These are phyloP conservation scores for Phytophthora capsici DNA, from an alignment of 352 stramenopile species.

Conservation along the genomic window DNA sequence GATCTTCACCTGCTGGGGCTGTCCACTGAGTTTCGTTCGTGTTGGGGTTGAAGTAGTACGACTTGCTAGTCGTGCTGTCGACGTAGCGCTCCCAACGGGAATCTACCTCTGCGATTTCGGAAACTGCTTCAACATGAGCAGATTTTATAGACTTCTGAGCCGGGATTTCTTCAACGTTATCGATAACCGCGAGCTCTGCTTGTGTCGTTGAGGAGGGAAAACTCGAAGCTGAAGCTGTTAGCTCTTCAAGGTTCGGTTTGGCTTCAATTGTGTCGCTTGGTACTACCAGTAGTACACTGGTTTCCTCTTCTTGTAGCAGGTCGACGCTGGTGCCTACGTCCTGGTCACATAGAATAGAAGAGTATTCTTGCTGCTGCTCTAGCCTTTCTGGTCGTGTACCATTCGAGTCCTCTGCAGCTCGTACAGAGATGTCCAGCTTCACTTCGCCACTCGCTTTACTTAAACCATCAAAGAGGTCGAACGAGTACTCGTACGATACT, in stretches of 20 bases:
- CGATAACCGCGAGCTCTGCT: slow-evolving; percentile 10
- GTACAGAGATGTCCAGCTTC: not conserved
- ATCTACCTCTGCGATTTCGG: not conserved
- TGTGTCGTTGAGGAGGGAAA: slow-evolving; percentile 1
- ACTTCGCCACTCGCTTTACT: slow-evolving; percentile 6
- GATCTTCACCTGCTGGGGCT: slow-evolving; percentile 15
- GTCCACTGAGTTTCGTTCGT: slow-evolving; percentile 55
- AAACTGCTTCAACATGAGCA: not conserved
- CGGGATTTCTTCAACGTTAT: not conserved
- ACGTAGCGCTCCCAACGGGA: slow-evolving; percentile 61
- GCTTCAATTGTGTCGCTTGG: not conserved
- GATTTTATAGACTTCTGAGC: not conserved
- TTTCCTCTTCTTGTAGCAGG: slow-evolving; percentile 2
- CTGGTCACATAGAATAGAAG: slow-evolving; percentile 1
- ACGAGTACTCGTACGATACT: slow-evolving; percentile 22
- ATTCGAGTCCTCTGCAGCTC: slow-evolving; percentile 1
- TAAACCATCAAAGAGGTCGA: slow-evolving; percentile 25
- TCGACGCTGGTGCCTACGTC: not conserved
- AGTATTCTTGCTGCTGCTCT: not conserved
- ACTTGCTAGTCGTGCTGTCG: slow-evolving; percentile 54
- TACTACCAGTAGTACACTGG: not conserved
- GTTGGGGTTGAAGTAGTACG: slow-evolving; percentile 57
- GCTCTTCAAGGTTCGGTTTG: not conserved
- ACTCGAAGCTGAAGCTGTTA: not conserved
- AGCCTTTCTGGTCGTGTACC: slow-evolving; percentile 1